A percentile compares a stretch with the other conserved stretches of the same genome.
phyloP scores from a whole-genome alignment of 2,329 filamentous ascomycete species.

The Trichoderma sp. region DNA sequence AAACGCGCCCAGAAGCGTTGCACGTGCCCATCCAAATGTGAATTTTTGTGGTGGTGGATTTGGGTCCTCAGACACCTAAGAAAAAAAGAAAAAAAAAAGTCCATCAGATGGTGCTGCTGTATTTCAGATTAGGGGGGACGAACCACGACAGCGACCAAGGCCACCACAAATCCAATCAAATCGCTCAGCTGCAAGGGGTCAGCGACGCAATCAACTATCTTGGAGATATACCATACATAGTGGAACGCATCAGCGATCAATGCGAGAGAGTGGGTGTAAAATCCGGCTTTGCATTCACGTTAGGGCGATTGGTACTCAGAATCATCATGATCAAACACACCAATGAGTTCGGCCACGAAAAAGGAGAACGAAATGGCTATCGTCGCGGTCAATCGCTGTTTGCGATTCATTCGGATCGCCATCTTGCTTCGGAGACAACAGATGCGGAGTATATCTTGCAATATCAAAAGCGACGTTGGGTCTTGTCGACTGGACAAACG shows the following conservation, averaged over 20 bases:
- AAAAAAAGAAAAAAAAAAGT: background rate
- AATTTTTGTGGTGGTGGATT: conserved; percentile 48
- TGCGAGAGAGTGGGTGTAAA: conserved; percentile 68
- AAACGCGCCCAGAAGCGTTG: conserved; percentile 71
- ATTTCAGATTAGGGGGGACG: conserved; percentile 23
- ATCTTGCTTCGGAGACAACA: background rate
- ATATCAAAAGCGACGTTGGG: background rate
- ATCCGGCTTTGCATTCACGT: conserved; percentile 50
- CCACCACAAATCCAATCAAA: conserved; percentile 66
- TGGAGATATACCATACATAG: conserved; percentile 49
- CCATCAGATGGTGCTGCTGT: background rate
- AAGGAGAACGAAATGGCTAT: conserved; percentile 51
- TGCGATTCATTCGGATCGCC: conserved; percentile 31
- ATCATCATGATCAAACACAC: conserved; percentile 31
- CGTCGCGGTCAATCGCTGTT: conserved; percentile 46
- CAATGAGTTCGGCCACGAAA: conserved; percentile 51
- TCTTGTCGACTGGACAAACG: background rate
- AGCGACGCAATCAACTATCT: conserved; percentile 9
- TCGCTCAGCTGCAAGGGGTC: conserved; percentile 59
- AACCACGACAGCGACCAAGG: conserved; percentile 63
- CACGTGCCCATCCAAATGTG: conserved; percentile 74
- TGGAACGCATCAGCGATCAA: conserved; percentile 77
- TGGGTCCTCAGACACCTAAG: conserved; percentile 55
- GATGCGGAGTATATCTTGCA: background rate
- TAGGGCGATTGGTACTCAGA: background rate